Evolutionary conservation across 495 filamentous ascomycete species (phyloP).

Genomic region (Lindgomyces ingoldianus): DNA sequence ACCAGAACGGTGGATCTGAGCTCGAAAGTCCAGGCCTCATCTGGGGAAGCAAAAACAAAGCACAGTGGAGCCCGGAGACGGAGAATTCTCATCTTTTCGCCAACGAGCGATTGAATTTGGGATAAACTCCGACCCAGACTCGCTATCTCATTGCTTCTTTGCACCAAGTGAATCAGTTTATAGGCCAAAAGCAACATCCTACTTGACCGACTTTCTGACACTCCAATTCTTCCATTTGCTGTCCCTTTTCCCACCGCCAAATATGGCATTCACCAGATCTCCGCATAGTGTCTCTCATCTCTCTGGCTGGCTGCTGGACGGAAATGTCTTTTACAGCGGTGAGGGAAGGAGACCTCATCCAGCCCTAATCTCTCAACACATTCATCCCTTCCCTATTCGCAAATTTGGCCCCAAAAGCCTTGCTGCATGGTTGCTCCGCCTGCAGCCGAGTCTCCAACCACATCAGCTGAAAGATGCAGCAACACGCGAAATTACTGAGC

Average conservation of each 20-base stretch:
- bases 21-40: background rate
- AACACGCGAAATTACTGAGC: background rate
- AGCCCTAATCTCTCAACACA: background rate
- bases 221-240: background rate
- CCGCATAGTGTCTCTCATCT: too few species aligned
- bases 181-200: background rate
- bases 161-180: background rate
- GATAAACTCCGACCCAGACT: background rate
- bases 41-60: background rate
- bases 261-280: too few species aligned
- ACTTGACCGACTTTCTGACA: background rate
- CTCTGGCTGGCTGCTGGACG: too few species aligned
- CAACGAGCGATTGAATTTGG: background rate
- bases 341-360: background rate
- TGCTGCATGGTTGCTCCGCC: background rate
- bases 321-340: background rate
- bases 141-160: slow-evolving; percentile 3
- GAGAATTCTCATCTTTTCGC: slow-evolving; percentile 1
- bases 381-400: too few species aligned
- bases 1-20: slow-evolving; percentile 4
- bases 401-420: background rate
- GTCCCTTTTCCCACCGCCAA: background rate
- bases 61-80: background rate
- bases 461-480: background rate
- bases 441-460: background rate